phyloP scores from a whole-genome alignment of 345 rosid genomes.

The Eucalyptus microcorys region DNA sequence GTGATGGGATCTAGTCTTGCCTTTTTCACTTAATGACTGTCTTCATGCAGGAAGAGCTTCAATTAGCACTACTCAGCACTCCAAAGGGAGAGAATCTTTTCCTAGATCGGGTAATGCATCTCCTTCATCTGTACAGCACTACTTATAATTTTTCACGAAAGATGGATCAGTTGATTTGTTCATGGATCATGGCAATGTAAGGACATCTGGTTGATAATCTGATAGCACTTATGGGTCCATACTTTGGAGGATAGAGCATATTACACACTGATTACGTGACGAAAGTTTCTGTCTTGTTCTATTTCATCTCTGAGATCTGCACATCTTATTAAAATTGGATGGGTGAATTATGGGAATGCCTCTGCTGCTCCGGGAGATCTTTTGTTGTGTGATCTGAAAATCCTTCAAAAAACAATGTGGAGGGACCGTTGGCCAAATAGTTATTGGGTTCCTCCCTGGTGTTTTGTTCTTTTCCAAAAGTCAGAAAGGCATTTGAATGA shows the following conservation, averaged over 20 bases:
- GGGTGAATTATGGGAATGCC: not conserved
- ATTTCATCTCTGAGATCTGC: not conserved
- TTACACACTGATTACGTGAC: not conserved
- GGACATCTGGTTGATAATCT: not conserved
- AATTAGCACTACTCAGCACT: slow-evolving; percentile 52
- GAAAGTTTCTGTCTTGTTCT: not conserved
- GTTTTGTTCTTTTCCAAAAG: not conserved
- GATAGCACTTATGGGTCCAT: not conserved
- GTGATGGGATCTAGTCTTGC: not conserved
- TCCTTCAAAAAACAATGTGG: not conserved
- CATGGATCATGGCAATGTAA: not conserved
- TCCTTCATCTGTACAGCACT: not conserved
- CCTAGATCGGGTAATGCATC: slow-evolving; percentile 66
- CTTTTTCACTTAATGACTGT: not conserved
- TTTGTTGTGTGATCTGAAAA: not conserved
- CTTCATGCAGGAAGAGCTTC: slow-evolving; percentile 65
- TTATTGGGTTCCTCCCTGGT: not conserved
- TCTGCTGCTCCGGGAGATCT: not conserved
- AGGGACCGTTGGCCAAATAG: not conserved
- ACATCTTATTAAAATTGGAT: not conserved
- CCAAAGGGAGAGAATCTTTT: slow-evolving; percentile 62
- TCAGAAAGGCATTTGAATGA: not conserved
- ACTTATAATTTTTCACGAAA: not conserved
- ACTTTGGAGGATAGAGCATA: not conserved
- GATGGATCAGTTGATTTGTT: not conserved